A percentile compares a stretch with the other conserved stretches of the same genome.
Conservation (phyloP, 352 stramenopile genomes). For the Phytopythium oedochilum region DNA sequence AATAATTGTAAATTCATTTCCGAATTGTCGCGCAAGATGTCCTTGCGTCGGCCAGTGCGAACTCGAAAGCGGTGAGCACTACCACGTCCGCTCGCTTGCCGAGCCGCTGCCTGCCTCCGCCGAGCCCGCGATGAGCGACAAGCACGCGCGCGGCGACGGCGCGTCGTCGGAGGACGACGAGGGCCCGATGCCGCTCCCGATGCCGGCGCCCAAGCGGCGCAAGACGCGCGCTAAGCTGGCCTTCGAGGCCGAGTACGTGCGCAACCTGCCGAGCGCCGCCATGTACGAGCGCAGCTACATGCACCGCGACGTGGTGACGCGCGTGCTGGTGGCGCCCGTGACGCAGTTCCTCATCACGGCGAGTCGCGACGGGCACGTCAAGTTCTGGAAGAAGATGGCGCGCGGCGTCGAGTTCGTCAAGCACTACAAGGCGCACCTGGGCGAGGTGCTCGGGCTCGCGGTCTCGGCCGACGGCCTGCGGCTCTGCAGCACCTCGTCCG, state of each 20-base stretch:
- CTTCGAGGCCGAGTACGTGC: conserved; percentile 72
- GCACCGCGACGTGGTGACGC: conserved; percentile 94
- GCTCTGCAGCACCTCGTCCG: conserved; percentile 80
- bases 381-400: conserved; percentile 99
- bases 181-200: conserved; percentile 57
- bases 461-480: conserved; percentile 83
- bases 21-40: no score
- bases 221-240: conserved; percentile 42
- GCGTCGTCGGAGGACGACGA: conserved; percentile 36
- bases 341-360: conserved; percentile 97
- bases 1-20: no score
- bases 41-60: no score
- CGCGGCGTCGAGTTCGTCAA: conserved; percentile 98
- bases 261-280: conserved; percentile 80
- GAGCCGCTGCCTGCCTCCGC: no score
- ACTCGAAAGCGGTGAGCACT: no score
- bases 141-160: conserved; percentile 10
- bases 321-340: conserved; percentile 84
- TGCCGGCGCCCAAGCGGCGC: conserved; percentile 22
- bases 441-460: conserved; percentile 78
- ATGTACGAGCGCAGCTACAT: conserved; percentile 98
- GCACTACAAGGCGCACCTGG: conserved; percentile 97
- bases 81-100: no score
- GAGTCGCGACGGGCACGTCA: conserved; percentile 95
- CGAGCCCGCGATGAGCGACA: not conserved